These are phyloP conservation scores for Termitomyces sp. DNA, from an alignment of 768 basidiomycete genomes.

Conservation along the genomic window DNA sequence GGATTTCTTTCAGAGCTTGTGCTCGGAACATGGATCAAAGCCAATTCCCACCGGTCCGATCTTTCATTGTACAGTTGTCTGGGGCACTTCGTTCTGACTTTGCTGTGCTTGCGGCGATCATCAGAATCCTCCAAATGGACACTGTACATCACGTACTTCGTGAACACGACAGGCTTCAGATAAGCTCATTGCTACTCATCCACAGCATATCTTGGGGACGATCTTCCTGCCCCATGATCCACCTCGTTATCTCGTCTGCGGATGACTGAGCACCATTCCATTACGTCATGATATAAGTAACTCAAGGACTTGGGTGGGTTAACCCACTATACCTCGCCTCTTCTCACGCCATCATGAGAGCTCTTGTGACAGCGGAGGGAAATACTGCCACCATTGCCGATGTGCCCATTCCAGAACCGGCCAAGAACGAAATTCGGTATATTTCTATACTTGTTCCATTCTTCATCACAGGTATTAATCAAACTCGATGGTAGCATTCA, in stretches of 20 bases:
- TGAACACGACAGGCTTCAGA: not conserved
- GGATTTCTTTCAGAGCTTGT: not conserved
- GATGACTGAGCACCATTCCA: not conserved
- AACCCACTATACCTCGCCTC: not conserved
- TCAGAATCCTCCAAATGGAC: not conserved
- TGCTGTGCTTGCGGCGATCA: not conserved
- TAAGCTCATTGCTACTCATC: not conserved
- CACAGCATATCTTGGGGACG: not conserved
- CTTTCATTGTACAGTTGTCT: not conserved
- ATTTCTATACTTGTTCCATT: not conserved
- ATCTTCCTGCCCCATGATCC: not conserved
- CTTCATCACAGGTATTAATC: not conserved
- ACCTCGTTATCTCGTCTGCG: not conserved
- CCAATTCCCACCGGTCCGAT: not conserved
- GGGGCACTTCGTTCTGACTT: not conserved
- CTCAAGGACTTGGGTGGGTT: not conserved
- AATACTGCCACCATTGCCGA: conserved; percentile 22
- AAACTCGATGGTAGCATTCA: conserved; percentile 14
- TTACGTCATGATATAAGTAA: not conserved
- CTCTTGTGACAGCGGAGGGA: conserved; percentile 21
- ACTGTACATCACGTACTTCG: not conserved
- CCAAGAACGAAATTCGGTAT: conserved; percentile 23
- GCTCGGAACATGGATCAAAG: not conserved
- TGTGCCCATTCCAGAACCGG: conserved; percentile 22
- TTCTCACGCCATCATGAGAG: conserved; percentile 10